Evolutionary conservation across 2,329 filamentous ascomycete species (phyloP).

Genomic region (Botrytis fragariae): DNA sequence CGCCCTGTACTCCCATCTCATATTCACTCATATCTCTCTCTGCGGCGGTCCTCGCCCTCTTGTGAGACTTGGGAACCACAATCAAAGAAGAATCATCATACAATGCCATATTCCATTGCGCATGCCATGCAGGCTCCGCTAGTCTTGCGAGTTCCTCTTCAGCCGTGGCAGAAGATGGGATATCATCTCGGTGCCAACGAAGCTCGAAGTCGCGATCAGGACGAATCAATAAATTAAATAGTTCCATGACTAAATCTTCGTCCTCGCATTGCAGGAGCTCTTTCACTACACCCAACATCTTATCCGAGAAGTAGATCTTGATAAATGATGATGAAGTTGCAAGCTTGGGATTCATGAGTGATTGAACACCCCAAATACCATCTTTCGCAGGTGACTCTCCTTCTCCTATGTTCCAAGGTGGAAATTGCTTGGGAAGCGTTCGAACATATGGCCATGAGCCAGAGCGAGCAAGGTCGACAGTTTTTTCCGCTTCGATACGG

Average conservation of each 20-base stretch:
- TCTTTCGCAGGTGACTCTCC: constrained; percentile 38
- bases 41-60: constrained; percentile 62
- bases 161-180: constrained; percentile 60
- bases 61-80: constrained; percentile 75
- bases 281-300: constrained; percentile 61
- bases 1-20: constrained; percentile 58
- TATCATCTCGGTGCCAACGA: constrained; percentile 83
- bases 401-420: constrained; percentile 65
- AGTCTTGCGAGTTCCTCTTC: constrained; percentile 67
- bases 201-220: constrained; percentile 71
- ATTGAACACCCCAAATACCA: constrained; percentile 89
- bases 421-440: constrained; percentile 86
- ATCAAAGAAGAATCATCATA: constrained; percentile 72
- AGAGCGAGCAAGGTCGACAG: constrained; percentile 60
- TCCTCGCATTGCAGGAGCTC: constrained; percentile 58
- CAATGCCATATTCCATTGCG: constrained; percentile 85
- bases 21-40: constrained; percentile 69
- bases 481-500: constrained; percentile 55
- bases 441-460: constrained; percentile 80
- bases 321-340: constrained; percentile 61
- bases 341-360: constrained; percentile 73
- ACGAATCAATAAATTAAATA: constrained; percentile 81
- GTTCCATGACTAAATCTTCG: constrained; percentile 75
- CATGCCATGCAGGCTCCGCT: constrained; percentile 62
- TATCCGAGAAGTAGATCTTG: constrained; percentile 67